Evolutionary conservation across 78 protist species (phyloP).

Genomic region (Pigoraptor vietnamica): DNA sequence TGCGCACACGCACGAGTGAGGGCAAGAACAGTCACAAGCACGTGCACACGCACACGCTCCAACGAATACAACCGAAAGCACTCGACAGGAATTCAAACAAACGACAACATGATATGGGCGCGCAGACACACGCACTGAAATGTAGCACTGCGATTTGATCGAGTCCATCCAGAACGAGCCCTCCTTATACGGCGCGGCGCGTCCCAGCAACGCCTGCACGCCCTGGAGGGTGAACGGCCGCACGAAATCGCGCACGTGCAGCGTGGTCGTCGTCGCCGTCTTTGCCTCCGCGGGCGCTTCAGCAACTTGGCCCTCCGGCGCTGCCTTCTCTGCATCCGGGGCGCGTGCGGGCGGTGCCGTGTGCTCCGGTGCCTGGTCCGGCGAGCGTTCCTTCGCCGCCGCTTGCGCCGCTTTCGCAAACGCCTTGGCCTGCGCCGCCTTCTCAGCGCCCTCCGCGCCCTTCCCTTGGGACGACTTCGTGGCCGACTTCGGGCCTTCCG

Average conservation of each 20-base stretch:
- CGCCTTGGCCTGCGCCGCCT: background rate
- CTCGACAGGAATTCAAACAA: too few relatives aligned
- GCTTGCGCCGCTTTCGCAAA: background rate
- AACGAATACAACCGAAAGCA: too few relatives aligned
- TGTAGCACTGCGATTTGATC: background rate
- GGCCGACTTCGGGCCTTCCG: too few relatives aligned
- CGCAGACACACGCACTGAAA: background rate
- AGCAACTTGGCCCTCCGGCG: background rate
- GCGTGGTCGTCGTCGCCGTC: background rate
- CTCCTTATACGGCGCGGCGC: background rate
- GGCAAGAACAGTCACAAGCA: background rate
- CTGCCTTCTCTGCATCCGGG: background rate
- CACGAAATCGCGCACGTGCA: background rate
- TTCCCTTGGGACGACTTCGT: too few relatives aligned
- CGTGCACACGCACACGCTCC: background rate
- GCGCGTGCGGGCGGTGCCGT: background rate
- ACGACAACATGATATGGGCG: too few relatives aligned
- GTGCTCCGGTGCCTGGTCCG: background rate
- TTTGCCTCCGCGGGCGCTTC: background rate
- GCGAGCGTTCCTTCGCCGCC: background rate
- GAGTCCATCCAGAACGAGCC: background rate
- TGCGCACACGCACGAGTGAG: background rate
- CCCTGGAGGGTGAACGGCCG: background rate
- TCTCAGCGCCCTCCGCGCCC: too few relatives aligned
- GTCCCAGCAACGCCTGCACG: background rate